Evolutionary conservation across 2,329 filamentous ascomycete genomes (phyloP), one percentile per base, ranked within the genome.

Genomic region (Thelonectria discophora): DNA sequence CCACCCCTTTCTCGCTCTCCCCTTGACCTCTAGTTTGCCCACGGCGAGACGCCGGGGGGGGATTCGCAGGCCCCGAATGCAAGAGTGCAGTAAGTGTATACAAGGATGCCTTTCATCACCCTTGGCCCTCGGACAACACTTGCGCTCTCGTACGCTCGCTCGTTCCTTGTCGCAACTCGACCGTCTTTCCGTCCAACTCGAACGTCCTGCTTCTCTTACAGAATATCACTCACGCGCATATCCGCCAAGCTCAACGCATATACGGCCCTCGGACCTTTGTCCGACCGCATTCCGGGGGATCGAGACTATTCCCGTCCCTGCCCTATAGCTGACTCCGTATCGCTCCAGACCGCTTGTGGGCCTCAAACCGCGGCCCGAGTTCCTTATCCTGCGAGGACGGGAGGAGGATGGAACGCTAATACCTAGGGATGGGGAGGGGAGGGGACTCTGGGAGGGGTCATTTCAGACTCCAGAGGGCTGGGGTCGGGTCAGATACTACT

Each of bases 41-140:
- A 64, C 58, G 64, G 65, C 61, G 68, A 67, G 60, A 57, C 64
- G 61, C 62, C 59, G 63, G 60, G 58, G 61, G 34, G 58, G 39
- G 48, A 64, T 49, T 52, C 45, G 52, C 42, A 42, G 32, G 17
- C n/a, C 51, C 50, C 47, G 46, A 46, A 43, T 65, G 56, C 64
- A 59, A 43, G 58, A 49, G 62, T 53, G 58, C 65, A 30, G 51
- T 21, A 21, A 54, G 21, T 9, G 18, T 17, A 53, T 52, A 42
- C 53, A 56, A 37, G 48, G 42, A 6, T 53, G 53, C 20, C 53
- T n/a, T 39, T 34, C 27, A 20, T 34, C 3, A 43, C 21, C 58
- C 39, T 42, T 18, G 39, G 13, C 17, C 39, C 39, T 42, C 17
- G 39, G n/a, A 9, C 10, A 5, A 10, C 18, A 21, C 12, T 3